A percentile compares a stretch with the other conserved stretches of the same genome.
Conservation (phyloP, 768 basidiomycete genomes). For the Suillus placidus region DNA sequence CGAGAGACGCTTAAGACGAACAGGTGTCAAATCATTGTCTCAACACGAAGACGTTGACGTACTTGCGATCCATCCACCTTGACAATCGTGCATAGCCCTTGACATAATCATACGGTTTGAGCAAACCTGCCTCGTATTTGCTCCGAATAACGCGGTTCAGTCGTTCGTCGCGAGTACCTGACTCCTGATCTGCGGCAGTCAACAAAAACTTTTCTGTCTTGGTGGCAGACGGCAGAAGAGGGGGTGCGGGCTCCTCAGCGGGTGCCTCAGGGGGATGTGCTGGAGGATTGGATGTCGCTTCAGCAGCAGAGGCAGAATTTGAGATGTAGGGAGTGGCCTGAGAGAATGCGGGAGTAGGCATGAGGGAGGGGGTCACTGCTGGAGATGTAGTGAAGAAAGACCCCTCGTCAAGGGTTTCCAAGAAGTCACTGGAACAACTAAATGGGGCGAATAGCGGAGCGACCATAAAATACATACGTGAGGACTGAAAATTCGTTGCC, state of each 20-base stretch:
- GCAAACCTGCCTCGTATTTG: slow-evolving; percentile 94
- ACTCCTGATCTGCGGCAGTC: slow-evolving; percentile 93
- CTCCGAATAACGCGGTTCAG: slow-evolving; percentile 90
- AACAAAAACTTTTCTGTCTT: slow-evolving; percentile 89
- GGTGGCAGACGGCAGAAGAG: slow-evolving; percentile 69
- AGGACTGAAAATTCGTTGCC: slow-evolving; percentile 85
- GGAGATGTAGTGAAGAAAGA: slow-evolving; percentile 74
- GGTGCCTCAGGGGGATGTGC: slow-evolving; percentile 27
- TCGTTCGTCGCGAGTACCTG: slow-evolving; percentile 87
- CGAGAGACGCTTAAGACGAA: slow-evolving; percentile 68
- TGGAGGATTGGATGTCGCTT: slow-evolving; percentile 24
- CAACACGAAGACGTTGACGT: slow-evolving; percentile 22
- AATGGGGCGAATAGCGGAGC: neutral
- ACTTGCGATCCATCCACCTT: slow-evolving; percentile 96
- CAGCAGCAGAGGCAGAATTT: slow-evolving; percentile 20
- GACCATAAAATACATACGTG: slow-evolving; percentile 50
- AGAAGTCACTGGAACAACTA: slow-evolving; percentile 66
- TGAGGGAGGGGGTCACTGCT: slow-evolving; percentile 50
- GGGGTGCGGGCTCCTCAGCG: slow-evolving; percentile 45
- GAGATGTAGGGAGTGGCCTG: slow-evolving; percentile 20
- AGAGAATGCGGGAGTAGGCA: slow-evolving; percentile 42
- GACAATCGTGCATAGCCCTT: slow-evolving; percentile 91
- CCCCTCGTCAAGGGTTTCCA: slow-evolving; percentile 85
- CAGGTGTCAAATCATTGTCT: neutral
- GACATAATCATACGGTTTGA: slow-evolving; percentile 96